Evolutionary conservation across 176 grass and related monocot genomes (phyloP), one percentile per base, ranked within the genome.

Genomic region (Secale cereale): DNA sequence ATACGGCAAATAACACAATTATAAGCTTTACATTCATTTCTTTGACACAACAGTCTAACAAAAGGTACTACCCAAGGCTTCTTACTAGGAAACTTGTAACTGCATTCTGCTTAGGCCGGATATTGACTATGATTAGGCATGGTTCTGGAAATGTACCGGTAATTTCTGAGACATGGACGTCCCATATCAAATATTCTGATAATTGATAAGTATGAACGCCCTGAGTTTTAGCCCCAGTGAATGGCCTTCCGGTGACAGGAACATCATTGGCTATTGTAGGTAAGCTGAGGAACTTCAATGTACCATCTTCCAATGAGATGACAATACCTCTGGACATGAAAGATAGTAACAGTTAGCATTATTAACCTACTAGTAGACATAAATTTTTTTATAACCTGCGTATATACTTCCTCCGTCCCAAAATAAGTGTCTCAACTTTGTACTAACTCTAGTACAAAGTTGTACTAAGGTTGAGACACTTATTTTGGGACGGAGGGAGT

Each of bases 141-240:
- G 80, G 52, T 41, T 66, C 27, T 59, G 41, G 70, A 83, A 86
- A 77, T 26, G 61, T 80, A 98, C 96, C 96, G 84, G 89, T 88
- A 90, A 61, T 80, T 81, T 81, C 87, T 87, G 93, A 95, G 40
- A 89, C 74, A 77, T 95, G 93, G 70, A 92, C 70, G 75, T 90
- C 91, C 96, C 96, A 98, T 64, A 98, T 94, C 85, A 92, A 89
- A 89, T 94, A 92, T 65, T 90, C 65, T 73, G 93, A 95, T 82
- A 92, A 89, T 37, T 87, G 78, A 80, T 89, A 98, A 67, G 50
- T 89, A 70, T 61, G 87, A 88, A 98, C 62, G 75, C 91, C 93
- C 81, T 94, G 89, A 86, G 73, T 83, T 80, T 98, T 95, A 66
- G 76, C 71, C 82, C 84, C 87, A 48, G 36, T 35, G 87, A 94